Percentiles rank a stretch among this genome's conserved stretches.
These are phyloP conservation scores for Aureobasidium sp. DNA, from an alignment of 2,329 filamentous ascomycete species.

Conservation along the genomic window DNA sequence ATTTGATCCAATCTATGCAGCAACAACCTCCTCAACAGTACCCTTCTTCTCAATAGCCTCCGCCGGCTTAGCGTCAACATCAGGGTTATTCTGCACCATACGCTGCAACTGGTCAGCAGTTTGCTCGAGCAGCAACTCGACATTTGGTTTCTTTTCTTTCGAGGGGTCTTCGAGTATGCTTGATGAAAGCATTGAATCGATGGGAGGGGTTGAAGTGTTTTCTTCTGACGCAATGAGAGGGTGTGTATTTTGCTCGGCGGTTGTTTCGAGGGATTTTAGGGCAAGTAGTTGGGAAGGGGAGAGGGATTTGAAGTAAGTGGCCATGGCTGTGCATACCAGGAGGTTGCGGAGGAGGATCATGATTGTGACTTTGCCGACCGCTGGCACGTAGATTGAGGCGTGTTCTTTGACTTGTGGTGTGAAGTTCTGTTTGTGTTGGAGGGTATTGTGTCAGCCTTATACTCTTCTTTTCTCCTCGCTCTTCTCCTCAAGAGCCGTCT, in stretches of 20 bases:
- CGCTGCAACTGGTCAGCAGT: constrained; percentile 26
- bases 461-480: background rate
- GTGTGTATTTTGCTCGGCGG: background rate
- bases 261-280: background rate
- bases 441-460: background rate
- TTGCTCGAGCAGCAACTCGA: background rate
- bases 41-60: constrained; percentile 15
- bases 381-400: constrained; percentile 92
- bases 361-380: constrained; percentile 96
- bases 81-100: constrained; percentile 35
- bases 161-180: background rate
- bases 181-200: constrained; percentile 8
- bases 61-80: constrained; percentile 22
- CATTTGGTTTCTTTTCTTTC: background rate
- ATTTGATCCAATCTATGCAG: background rate
- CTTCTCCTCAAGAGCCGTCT: background rate
- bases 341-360: constrained; percentile 83
- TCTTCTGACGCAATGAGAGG: background rate
- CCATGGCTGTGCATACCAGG: constrained; percentile 50
- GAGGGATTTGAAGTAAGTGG: background rate
- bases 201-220: constrained; percentile 5
- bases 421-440: constrained; percentile 56
- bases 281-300: background rate
- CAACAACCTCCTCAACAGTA: constrained; percentile 14
- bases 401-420: constrained; percentile 84